Base-by-base conservation (phyloP, 306 rosid genomes). In the Delonix regia region DNA sequence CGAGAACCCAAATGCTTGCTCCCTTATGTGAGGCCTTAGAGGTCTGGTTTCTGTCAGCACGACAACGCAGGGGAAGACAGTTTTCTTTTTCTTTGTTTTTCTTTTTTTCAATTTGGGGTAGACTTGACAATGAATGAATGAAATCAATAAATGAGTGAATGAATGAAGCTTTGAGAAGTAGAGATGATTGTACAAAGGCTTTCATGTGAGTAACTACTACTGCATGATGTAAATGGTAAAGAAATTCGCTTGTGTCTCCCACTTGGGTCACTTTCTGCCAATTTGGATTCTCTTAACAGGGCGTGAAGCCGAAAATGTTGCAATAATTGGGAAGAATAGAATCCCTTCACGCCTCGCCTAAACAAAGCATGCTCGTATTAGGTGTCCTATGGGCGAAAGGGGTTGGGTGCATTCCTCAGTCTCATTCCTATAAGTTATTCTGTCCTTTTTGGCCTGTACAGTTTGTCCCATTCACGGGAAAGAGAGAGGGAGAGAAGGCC, bases 1-100 rank as follows among this genome's bases (percentile, higher is more conserved):
- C 3, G 99, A 95, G 78, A 95, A 95, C 76, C 99, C 99, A 2
- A 88, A 95, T 83, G 98, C 94, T 6, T 95, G 99, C 62, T 89
- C 80, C 1, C 47, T 95, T 53, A 89, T 93, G 99, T 95, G 96
- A 84, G 64, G 27, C 70, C 39, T 64, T 56, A 61, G 45, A 59
- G 10, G 51, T 47, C 65, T 49, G 19, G 33, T 25, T 25, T 25
- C 36, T 57, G 33, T 12, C 34, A 12, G 36, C 36, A 57, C 3
- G 7, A 38, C 49, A 39, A 11, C 13, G 52, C 33, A 39, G 51
- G 49, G 71, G 52, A 66, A 9, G 33, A 38, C 38, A 24, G 18
- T 65, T 38, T 44, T 21, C 38, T 34, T 9, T 10, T 5, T 41
- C 14, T 11, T 45, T 19, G 10, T 5, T 19, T 33, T 27, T 34